Evolutionary conservation across 2,329 filamentous ascomycete species (phyloP), one percentile per base, ranked within the genome.

Genomic region (Endoconidiophora polonica): DNA sequence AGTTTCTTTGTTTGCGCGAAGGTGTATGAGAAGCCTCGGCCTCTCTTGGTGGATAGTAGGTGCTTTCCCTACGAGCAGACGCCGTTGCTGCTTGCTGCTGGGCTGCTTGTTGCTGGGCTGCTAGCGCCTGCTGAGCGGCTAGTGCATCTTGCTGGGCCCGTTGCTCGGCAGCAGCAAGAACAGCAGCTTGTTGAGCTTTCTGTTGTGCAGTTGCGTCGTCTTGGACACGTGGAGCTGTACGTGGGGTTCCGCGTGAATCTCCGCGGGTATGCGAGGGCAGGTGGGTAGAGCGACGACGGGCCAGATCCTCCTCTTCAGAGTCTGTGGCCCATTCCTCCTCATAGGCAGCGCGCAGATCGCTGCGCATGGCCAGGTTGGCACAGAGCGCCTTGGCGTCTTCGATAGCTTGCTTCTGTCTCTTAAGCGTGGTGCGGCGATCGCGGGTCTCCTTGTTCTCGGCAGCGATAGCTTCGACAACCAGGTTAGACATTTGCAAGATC

Each of bases 381-480:
- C 70, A 73, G 20, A 72, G 66, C 45, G 65, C 66, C 48, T 66
- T 66, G 24, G 70, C 70, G 54, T 73, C 70, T 40, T 72, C 68
- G 46, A 73, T 72, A 1, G 69, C 68, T 54, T 65, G 62, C 62
- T 70, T 71, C 57, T 72, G 69, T 16, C 59, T 57, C 60, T 70
- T 70, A 48, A 73, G 63, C 0, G 66, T 62, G 54, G 67, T 60
- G 47, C 70, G 65, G n/a, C 68, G 61, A 26, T 73, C 70, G 3
- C 70, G 62, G 0, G 69, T 72, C 60, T 71, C 68, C 62, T 70
- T 71, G 57, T 72, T 72, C 61, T 73, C 70, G 1, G 70, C 69
- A 0, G 70, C 69, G 46, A 73, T 73, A 29, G 65, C 67, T 58
- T 73, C 69, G 36, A 73, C 65, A 3, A 63, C 63, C 3, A 61